phyloP scores from a whole-genome alignment of 768 basidiomycete genomes.

The Termitomyces sp. region DNA sequence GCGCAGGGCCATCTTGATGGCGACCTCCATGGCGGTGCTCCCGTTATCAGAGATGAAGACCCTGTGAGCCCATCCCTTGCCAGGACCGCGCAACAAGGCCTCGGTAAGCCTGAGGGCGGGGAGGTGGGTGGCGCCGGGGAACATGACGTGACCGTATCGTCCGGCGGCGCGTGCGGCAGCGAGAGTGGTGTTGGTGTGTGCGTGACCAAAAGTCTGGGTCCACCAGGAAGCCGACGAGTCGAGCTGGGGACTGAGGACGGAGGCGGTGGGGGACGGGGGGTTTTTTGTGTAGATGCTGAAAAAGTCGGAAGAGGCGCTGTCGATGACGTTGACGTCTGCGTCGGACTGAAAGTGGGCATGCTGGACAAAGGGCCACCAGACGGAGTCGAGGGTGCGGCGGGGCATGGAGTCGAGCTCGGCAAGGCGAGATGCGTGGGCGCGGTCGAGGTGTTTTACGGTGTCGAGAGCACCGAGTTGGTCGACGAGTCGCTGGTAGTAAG shows the following conservation, averaged over 20 bases:
- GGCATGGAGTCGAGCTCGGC: constrained; percentile 75
- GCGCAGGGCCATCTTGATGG: constrained; percentile 92
- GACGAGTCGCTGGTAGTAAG: constrained; percentile 63
- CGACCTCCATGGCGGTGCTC: constrained; percentile 96
- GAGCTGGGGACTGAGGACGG: constrained; percentile 50
- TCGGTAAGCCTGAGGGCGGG: constrained; percentile 87
- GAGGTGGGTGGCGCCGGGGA: constrained; percentile 80
- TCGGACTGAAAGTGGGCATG: constrained; percentile 66
- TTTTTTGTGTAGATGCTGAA: constrained; percentile 64
- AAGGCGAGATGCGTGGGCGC: constrained; percentile 60
- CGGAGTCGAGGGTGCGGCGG: constrained; percentile 60
- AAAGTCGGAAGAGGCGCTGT: constrained; percentile 83
- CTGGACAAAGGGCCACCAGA: constrained; percentile 99
- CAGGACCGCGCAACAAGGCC: constrained; percentile 73
- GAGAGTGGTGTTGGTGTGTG: constrained; percentile 65
- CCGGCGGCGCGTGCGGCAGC: constrained; percentile 90
- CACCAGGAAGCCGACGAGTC: constrained; percentile 98
- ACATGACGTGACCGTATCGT: constrained; percentile 96
- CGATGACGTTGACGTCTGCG: constrained; percentile 81
- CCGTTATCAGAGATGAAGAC: constrained; percentile 95
- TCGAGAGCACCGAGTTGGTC: constrained; percentile 27
- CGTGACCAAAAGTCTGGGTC: constrained; percentile 92
- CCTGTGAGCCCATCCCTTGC: constrained; percentile 84
- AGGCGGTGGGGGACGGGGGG: constrained; percentile 10
- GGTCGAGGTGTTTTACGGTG: constrained; percentile 54